phyloP scores from a whole-genome alignment of 768 basidiomycete genomes.

The Leccinum sublutescens region DNA sequence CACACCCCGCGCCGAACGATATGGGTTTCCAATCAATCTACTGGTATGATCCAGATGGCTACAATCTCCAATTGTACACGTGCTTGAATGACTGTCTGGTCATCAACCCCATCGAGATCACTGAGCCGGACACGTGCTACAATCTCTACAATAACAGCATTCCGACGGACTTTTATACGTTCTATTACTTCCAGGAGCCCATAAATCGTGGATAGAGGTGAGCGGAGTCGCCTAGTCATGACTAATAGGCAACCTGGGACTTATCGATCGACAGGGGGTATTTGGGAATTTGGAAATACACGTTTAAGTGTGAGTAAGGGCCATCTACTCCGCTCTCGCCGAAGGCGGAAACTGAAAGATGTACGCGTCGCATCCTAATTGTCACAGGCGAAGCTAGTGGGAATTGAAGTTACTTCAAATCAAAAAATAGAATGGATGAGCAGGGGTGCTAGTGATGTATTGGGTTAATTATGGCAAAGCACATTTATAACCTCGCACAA shows the following conservation, averaged over 20 bases:
- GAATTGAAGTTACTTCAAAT: background rate
- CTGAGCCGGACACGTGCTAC: background rate
- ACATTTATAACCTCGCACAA: no score
- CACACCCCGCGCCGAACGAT: background rate
- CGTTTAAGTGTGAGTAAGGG: background rate
- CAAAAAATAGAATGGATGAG: no score
- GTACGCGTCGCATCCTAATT: background rate
- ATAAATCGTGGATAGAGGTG: background rate
- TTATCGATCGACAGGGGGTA: background rate
- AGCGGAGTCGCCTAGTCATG: background rate
- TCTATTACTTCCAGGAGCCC: background rate
- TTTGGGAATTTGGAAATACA: background rate
- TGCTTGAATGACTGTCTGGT: background rate
- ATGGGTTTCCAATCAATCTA: constrained; percentile 1
- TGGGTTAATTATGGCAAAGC: no score
- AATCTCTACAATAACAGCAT: background rate
- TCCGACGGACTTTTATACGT: background rate
- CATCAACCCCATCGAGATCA: background rate
- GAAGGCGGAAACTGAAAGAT: background rate
- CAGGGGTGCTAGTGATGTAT: no score
- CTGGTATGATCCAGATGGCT: background rate
- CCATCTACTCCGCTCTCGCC: background rate
- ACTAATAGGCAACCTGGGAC: background rate
- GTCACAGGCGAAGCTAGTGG: background rate
- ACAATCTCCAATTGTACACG: background rate